Percentiles rank a stretch among this genome's conserved stretches.
Conservation (phyloP, 1,139 yeast genomes). For the Williopsis jadinii region DNA sequence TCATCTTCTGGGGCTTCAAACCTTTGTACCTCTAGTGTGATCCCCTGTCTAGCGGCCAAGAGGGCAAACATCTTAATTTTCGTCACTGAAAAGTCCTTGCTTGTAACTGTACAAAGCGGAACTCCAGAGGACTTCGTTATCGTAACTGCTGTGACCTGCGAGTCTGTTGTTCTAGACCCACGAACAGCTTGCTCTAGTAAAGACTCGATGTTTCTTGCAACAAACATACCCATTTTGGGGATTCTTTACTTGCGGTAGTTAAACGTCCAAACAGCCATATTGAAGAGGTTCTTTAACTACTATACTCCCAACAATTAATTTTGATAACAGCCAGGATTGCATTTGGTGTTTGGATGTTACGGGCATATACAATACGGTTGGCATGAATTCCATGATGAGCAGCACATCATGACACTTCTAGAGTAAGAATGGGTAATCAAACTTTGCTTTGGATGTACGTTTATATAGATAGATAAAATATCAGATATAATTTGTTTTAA, state of each 20-base stretch:
- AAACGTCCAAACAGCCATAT: no score
- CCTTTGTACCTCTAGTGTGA: constrained; percentile 3
- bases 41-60: constrained; percentile 8
- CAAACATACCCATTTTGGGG: constrained; percentile 9
- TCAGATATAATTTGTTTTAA: constrained; percentile 11
- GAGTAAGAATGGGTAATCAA: neutral
- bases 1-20: constrained; percentile 9
- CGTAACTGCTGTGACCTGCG: constrained; percentile 13
- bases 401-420: no score
- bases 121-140: constrained; percentile 17
- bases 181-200: constrained; percentile 13
- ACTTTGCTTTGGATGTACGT: neutral
- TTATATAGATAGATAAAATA: no score
- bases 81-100: constrained; percentile 3
- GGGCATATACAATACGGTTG: no score
- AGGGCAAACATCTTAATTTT: constrained; percentile 19
- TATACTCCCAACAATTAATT: no score
- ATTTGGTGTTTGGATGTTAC: no score
- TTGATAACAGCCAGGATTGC: no score
- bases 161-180: constrained; percentile 16
- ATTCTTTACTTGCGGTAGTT: neutral
- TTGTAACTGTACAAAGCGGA: constrained; percentile 12
- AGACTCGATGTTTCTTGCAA: constrained; percentile 13
- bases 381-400: no score
- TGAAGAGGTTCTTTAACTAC: no score